Conservation (phyloP, 495 filamentous ascomycete genomes). For the Penicillium pancosmium region DNA sequence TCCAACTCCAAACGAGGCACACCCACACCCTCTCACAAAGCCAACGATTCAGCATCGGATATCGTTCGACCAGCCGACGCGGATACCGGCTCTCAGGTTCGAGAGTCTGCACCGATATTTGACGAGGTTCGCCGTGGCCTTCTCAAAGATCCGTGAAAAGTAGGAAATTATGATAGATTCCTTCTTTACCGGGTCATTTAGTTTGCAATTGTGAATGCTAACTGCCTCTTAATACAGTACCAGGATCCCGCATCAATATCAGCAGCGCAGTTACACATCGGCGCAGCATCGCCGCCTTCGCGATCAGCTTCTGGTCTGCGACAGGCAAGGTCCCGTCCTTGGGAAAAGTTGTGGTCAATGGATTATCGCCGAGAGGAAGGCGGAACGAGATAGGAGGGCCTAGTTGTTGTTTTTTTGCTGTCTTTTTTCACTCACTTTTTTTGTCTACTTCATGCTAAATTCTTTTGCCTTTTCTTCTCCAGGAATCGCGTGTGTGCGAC, state of each 20-base stretch:
- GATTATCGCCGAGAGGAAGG: slow-evolving; percentile 54
- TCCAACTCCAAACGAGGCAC: slow-evolving; percentile 73
- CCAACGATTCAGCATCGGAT: slow-evolving; percentile 41
- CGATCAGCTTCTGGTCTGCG: slow-evolving; percentile 28
- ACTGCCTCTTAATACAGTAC: slow-evolving; percentile 7
- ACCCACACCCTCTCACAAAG: slow-evolving; percentile 35
- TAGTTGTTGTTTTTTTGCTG: slow-evolving; percentile 8
- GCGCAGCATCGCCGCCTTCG: slow-evolving; percentile 22
- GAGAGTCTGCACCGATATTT: slow-evolving; percentile 42
- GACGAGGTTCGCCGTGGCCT: slow-evolving; percentile 57
- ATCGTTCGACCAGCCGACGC: slow-evolving; percentile 39
- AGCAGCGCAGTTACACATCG: slow-evolving; percentile 2
- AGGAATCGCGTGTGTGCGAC: background rate
- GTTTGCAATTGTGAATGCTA: slow-evolving; percentile 7
- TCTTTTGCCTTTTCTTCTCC: background rate
- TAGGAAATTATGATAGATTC: slow-evolving; percentile 19
- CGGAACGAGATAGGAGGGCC: slow-evolving; percentile 18
- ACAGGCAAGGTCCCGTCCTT: slow-evolving; percentile 42
- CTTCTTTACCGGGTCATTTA: slow-evolving; percentile 29
- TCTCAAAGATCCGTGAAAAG: slow-evolving; percentile 48
- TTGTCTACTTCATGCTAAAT: background rate
- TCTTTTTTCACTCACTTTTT: background rate
- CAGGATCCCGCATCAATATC: slow-evolving; percentile 8
- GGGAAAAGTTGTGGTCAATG: slow-evolving; percentile 55
- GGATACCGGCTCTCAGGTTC: slow-evolving; percentile 33